Base-by-base conservation (phyloP, 371 early-diverging fungal genomes). In the Mucor velutinosus region DNA sequence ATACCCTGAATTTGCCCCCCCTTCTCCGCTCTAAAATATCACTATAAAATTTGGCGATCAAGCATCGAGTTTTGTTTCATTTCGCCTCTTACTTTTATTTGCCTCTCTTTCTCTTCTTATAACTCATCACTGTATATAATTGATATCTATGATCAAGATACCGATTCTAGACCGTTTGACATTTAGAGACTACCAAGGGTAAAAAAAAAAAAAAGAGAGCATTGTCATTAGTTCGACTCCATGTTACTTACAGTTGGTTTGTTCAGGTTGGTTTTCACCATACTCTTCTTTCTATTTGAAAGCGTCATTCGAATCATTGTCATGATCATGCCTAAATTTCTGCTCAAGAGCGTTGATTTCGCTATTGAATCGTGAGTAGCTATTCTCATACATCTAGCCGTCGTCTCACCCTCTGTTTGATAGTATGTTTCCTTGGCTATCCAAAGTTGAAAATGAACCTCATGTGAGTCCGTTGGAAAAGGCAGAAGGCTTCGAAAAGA, bases 201-300 rank as follows among this genome's bases (percentile, higher is more conserved):
- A 64, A n/a, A n/a, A n/a, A n/a, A n/a, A n/a, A n/a, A n/a, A n/a
- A n/a, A n/a, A n/a, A 64, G 37, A 33, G 23, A 19, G 14, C 5
- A 23, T 8, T 25, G 1, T 21, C 4, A 51, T 51, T 10, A 25
- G 25, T 1, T 10, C 3, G 25, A 51, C 3, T n/a, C 19, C 8
- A 19, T 45, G 6, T 23, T 11, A 33, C 35, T 53, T 8, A 17
- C 32, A 51, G 33, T 21, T 41, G 21, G 0, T 49, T 8, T 53
- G 2, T 63, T 1, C 61, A 82, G 82, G 25, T 76, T 94, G 32
- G 45, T 86, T 23, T 70, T 91, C 55, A 91, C 93, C 14, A 76
- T 92, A 39, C 63, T 83, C 37, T 83, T 93, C 70, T 86, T 94
- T 58, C 66, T 87, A 7, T 69, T 87, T 53, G 94, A 94, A 69